A percentile compares a stretch with the other conserved stretches of the same genome.
phyloP scores from a whole-genome alignment of 148 eudicot genomes.

The Salicornia ramosissima region DNA sequence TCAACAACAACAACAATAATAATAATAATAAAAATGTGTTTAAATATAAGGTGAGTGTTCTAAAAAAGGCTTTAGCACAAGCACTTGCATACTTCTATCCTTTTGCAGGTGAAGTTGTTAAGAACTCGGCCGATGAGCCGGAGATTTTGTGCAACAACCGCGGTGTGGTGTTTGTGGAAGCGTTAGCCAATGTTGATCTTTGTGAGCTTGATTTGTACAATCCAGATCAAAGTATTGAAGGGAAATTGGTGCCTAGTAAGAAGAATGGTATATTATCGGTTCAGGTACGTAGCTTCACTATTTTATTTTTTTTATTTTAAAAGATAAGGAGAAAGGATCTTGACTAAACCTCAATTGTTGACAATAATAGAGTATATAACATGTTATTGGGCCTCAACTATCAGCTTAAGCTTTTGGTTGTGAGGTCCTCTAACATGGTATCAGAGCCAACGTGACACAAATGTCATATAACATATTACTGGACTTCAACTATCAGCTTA shows the following conservation, averaged over 20 bases:
- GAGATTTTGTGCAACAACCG: constrained; percentile 68
- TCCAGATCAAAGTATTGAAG: constrained; percentile 48
- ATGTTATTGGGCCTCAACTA: too few species aligned
- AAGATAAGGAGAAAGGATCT: too few species aligned
- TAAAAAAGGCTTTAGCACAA: constrained; percentile 47
- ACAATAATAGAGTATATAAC: too few species aligned
- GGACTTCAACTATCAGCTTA: too few species aligned
- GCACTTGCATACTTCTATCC: constrained; percentile 39
- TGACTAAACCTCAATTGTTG: too few species aligned
- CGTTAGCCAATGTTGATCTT: constrained; percentile 42
- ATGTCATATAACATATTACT: too few species aligned
- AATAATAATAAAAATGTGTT: constrained; percentile 3
- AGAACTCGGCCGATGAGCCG: constrained; percentile 51
- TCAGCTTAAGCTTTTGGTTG: too few species aligned
- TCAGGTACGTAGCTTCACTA: constrained; percentile 46
- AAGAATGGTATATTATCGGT: constrained; percentile 48
- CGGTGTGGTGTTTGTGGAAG: constrained; percentile 61
- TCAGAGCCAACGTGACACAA: too few species aligned
- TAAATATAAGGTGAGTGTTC: constrained; percentile 19
- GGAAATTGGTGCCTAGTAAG: constrained; percentile 54
- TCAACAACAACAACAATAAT: too few species aligned
- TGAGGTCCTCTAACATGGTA: too few species aligned
- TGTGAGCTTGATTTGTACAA: constrained; percentile 43
- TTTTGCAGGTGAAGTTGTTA: constrained; percentile 52
- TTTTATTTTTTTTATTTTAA: neutral